Base-by-base conservation (phyloP, 495 filamentous ascomycete genomes). In the Talaromyces adpressus region DNA sequence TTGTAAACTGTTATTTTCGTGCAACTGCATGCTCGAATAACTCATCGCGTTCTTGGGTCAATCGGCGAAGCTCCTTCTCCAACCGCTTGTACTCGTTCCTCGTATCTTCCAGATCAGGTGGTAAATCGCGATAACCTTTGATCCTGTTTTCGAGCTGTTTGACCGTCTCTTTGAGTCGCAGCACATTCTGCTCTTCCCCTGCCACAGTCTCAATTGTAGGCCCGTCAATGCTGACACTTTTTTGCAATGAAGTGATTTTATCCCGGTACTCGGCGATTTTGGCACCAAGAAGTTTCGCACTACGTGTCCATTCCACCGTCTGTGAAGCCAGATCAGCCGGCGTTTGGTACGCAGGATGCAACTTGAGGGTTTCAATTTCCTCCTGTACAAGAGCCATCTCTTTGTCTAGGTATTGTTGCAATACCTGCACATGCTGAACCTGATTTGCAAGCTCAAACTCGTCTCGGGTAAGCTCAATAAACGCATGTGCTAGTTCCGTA, bases 101-200 rank as follows among this genome's bases (percentile, higher is more conserved):
- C 25, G 91, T 91, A 27, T 82, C 79, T 57, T 88, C 82, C 29
- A 82, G 73, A 65, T 93, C 88, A 14, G 83, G 84, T 12, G 91
- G 89, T 63, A 96, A 70, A 7, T 88, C 85, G 64, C 86, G 81
- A 66, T 89, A 93, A 3, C 73, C 77, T 23, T 77, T 74, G 41
- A 89, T 82, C 0, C 72, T 78, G 7, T 75, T 71, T 65, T 90
- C 86, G 23, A 87, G 75, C 0, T 64, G 69, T 29, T 81, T 73
- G 7, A 87, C 76, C 20, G 57, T 72, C 54, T 73, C 72, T 39
- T 63, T 67, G 57, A 72, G 59, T 25, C 59, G 72, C 58, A 69
- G 66, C 29, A 75, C 67, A 20, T 73, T 71, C n/a, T 73, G 71
- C 62, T 85, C 80, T 62, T 81, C 73, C 27, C 73, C 74, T 12